Evolutionary conservation across 345 rosid genomes (phyloP).

Genomic region (Syzygium aqueum): DNA sequence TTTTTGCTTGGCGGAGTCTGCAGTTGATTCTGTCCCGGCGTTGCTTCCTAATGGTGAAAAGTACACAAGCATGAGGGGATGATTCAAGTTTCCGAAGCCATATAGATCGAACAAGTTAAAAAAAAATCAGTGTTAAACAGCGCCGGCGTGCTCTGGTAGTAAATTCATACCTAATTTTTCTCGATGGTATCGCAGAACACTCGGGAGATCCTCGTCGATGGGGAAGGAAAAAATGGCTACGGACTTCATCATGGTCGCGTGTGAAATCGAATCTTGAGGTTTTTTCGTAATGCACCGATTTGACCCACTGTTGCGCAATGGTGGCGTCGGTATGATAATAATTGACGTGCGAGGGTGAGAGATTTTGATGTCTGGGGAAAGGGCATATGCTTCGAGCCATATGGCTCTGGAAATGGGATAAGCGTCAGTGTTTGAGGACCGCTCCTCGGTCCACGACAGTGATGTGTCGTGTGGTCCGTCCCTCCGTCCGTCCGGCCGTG

Average conservation of each 20-base stretch:
- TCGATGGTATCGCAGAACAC: neutral
- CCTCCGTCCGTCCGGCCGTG: neutral
- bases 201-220: neutral
- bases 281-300: too few species aligned
- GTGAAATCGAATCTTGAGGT: neutral
- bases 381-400: neutral
- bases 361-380: neutral
- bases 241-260: neutral
- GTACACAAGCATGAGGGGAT: neutral
- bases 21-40: neutral
- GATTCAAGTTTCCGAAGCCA: conserved; percentile 1
- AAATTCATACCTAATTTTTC: neutral
- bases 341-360: neutral
- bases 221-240: neutral
- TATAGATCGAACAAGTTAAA: neutral
- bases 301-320: neutral
- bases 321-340: neutral
- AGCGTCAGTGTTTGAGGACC: neutral
- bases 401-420: neutral
- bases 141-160: neutral
- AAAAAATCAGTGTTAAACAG: neutral
- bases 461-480: neutral
- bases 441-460: neutral
- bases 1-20: too few species aligned
- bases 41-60: neutral